Evolutionary conservation across 345 rosid species (phyloP).

Genomic region (Anastatica hierochuntica): DNA sequence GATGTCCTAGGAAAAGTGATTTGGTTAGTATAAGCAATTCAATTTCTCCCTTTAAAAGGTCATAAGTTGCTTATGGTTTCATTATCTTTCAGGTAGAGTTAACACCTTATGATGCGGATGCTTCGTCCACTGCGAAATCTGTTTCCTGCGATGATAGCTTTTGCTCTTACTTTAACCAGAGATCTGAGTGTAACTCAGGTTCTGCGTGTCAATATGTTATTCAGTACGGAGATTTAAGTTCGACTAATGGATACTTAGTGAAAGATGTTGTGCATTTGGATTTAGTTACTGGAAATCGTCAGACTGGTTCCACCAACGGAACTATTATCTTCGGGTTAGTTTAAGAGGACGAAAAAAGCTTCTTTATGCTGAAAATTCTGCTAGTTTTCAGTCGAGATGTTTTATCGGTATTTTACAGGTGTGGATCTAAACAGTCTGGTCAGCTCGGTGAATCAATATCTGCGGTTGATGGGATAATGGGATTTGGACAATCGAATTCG

Average conservation of each 20-base stretch:
- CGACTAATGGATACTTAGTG: slow-evolving; percentile 63
- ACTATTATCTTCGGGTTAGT: slow-evolving; percentile 60
- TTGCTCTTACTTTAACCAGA: slow-evolving; percentile 40
- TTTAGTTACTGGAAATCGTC: slow-evolving; percentile 48
- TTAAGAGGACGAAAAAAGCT: too few species aligned
- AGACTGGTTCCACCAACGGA: slow-evolving; percentile 43
- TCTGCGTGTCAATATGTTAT: slow-evolving; percentile 67
- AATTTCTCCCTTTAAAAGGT: too few species aligned
- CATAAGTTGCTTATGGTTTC: too few species aligned
- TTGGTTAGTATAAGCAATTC: too few species aligned
- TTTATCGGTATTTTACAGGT: too few species aligned
- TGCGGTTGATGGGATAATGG: slow-evolving; percentile 86
- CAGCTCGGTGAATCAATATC: slow-evolving; percentile 46
- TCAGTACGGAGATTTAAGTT: slow-evolving; percentile 70
- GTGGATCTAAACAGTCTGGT: slow-evolving; percentile 78
- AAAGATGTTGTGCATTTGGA: slow-evolving; percentile 46
- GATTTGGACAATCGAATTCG: slow-evolving; percentile 81
- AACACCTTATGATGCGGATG: slow-evolving; percentile 41
- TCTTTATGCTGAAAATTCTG: too few species aligned
- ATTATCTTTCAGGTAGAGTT: too few species aligned
- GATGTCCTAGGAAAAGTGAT: slow-evolving; percentile 67
- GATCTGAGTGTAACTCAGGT: slow-evolving; percentile 59
- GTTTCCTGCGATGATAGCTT: slow-evolving; percentile 48
- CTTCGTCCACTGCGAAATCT: slow-evolving; percentile 37
- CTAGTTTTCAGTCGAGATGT: too few species aligned